A percentile compares a stretch with the other conserved stretches of the same genome.
phyloP scores from a whole-genome alignment of 441 rosid species.

The Biscutella laevigata region DNA sequence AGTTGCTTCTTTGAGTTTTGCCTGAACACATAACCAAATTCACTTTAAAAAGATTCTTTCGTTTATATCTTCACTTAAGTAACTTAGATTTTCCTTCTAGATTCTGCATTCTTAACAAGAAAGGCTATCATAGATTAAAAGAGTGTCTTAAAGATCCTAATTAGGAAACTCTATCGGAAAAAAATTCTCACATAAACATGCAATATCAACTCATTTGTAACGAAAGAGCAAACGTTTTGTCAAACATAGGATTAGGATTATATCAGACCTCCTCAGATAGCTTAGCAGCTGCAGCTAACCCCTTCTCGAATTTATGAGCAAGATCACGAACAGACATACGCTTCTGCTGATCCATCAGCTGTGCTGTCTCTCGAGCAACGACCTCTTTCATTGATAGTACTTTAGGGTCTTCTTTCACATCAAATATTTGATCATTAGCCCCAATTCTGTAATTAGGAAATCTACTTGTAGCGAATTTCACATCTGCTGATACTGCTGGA shows the following conservation, averaged over 20 bases:
- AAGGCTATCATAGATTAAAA: background rate
- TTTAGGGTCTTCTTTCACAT: constrained; percentile 61
- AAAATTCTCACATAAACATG: background rate
- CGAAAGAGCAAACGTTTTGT: too few species aligned
- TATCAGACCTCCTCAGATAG: constrained; percentile 72
- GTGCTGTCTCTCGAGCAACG: constrained; percentile 82
- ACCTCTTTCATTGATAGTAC: constrained; percentile 79
- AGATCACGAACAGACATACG: constrained; percentile 94
- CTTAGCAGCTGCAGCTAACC: constrained; percentile 90
- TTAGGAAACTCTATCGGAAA: background rate
- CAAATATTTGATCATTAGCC: constrained; percentile 61
- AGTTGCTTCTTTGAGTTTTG: constrained; percentile 77
- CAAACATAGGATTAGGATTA: background rate
- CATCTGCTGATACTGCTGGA: constrained; percentile 78
- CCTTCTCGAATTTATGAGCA: constrained; percentile 89
- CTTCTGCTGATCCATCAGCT: constrained; percentile 82
- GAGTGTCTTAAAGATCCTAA: background rate
- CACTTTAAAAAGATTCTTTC: background rate
- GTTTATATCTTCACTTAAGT: background rate
- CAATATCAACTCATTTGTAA: background rate
- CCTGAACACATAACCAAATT: constrained; percentile 40
- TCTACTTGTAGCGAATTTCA: constrained; percentile 67
- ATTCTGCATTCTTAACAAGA: background rate
- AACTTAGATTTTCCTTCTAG: background rate
- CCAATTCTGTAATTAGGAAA: constrained; percentile 83